Evolutionary conservation across 1,284 basidiomycete genomes (phyloP).

Genomic region (Melampsora larici-populina): DNA sequence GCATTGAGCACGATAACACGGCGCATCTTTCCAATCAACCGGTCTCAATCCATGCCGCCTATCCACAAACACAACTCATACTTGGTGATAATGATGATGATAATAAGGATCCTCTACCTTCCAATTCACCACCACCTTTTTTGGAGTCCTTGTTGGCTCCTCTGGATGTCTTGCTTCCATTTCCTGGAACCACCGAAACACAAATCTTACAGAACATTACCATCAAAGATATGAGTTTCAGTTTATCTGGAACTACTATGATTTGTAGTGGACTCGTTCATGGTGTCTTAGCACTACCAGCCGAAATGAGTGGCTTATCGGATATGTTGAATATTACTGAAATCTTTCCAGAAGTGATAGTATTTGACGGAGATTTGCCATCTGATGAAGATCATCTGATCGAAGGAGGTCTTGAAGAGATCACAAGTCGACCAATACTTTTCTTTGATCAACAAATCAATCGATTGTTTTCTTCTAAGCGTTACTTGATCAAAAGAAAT

Average conservation of each 20-base stretch:
- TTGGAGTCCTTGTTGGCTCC: background rate
- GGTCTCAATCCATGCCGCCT: too few species aligned
- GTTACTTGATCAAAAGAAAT: background rate
- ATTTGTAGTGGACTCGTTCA: background rate
- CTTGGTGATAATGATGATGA: background rate
- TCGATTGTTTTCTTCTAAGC: background rate
- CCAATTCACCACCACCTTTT: background rate
- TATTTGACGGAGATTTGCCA: constrained; percentile 9
- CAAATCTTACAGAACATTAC: constrained; percentile 5
- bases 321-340: background rate
- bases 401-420: background rate
- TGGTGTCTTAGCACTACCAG: background rate
- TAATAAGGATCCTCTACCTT: background rate
- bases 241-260: background rate
- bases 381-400: too few species aligned
- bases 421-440: too few species aligned
- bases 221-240: constrained; percentile 13
- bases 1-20: too few species aligned
- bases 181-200: background rate
- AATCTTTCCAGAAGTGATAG: background rate
- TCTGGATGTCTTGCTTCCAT: constrained; percentile 1
- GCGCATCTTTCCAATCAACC: too few species aligned
- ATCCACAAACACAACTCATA: background rate
- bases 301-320: background rate
- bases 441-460: background rate